Evolutionary conservation across 73 alveolate species (phyloP), one percentile per base, ranked within the genome.

Genomic region (Paramecium sonneborni): DNA sequence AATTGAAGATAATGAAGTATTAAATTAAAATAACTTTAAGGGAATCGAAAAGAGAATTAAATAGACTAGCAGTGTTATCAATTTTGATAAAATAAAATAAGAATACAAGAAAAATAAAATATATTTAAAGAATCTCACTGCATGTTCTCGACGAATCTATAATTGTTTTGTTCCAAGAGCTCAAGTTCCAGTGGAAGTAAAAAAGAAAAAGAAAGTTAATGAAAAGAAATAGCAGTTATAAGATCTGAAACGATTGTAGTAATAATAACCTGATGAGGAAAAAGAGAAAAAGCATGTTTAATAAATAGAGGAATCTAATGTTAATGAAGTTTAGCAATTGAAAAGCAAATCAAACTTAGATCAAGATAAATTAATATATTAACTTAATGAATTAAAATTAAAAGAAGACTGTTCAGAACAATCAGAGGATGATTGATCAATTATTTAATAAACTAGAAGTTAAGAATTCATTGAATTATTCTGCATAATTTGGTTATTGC

Each of bases 1-100:
- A 79, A 79, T 79, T 39, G 90, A 79, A 79, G 90, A 79, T 79
- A 79, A 79, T 79, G 76, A 79, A 79, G 90, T 79, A 79, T 18
- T 39, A 44, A 12, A n/a, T 43, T 8, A 20, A 79, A 20, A n/a
- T 21, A 11, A 41, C 8, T 43, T 5, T 5, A n/a, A 79, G 90
- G 90, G 90, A 6, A 79, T 79, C 18, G 90, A 79, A 44, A 79
- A 43, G 55, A 21, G 90, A 21, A 43, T 79, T 1, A 79, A 79
- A 24, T 18, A 39, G 20, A 79, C 90, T 15, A 26, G 5, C 30
- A 23, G 62, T 79, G 90, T 79, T 38, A 79, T 79, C 37, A 23
- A 38, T 7, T 79, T 79, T 46, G 90, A 79, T 79, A 79, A 79
- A 79, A 43, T 79, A 46, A 79, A 79, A 44, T 21, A 39, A 79